These are phyloP conservation scores for Hordeum pubiflorum DNA, from an alignment of 202 grass and related monocot species.

Conservation along the genomic window DNA sequence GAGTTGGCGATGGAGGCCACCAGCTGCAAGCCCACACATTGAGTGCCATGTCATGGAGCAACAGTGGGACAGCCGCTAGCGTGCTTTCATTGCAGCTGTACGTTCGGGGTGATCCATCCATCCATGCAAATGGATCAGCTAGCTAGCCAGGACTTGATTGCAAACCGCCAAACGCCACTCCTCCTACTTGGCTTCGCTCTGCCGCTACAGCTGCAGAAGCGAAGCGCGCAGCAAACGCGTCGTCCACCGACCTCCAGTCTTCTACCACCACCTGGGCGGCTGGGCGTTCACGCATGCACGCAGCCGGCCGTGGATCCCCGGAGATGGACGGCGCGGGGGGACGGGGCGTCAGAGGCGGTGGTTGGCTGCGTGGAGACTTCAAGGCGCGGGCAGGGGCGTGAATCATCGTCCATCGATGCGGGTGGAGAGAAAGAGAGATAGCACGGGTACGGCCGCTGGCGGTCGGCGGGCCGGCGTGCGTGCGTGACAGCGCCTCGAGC, in stretches of 20 bases:
- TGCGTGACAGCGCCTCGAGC: background rate
- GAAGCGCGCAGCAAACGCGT: background rate
- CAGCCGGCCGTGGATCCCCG: background rate
- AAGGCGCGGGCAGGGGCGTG: background rate
- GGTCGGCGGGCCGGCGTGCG: background rate
- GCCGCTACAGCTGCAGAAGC: background rate
- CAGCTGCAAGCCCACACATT: background rate
- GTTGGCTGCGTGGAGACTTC: background rate
- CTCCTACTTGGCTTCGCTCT: background rate
- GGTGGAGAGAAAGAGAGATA: background rate
- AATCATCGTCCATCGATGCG: background rate
- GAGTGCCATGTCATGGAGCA: background rate
- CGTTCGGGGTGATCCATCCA: background rate
- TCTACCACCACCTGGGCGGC: background rate
- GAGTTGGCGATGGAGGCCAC: background rate
- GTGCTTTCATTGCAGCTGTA: slow-evolving; percentile 39
- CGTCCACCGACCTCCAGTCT: background rate
- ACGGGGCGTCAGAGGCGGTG: background rate
- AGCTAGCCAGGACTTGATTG: background rate
- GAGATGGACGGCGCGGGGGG: background rate
- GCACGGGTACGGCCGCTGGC: slow-evolving; percentile 1
- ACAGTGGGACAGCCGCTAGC: background rate
- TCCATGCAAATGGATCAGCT: background rate
- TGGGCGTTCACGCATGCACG: background rate
- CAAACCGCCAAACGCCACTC: background rate